Conservation (phyloP, 108 stramenopile genomes). For the Fistulifera pelliculosa region DNA sequence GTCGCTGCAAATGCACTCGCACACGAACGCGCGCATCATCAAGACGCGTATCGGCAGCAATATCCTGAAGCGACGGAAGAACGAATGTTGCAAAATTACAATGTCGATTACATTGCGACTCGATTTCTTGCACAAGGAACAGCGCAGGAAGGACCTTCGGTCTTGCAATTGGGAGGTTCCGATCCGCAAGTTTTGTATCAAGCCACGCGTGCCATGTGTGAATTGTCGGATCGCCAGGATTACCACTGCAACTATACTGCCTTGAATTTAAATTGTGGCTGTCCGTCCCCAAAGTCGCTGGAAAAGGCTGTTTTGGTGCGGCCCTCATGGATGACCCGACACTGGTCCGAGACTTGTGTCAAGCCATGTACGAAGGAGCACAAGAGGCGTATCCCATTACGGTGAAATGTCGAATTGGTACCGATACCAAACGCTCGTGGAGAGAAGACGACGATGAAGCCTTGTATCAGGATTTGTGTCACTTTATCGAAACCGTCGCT, state of each 20-base stretch:
- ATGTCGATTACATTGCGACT: slow-evolving; percentile 11
- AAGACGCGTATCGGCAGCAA: slow-evolving; percentile 10
- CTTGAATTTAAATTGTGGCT: slow-evolving; percentile 98
- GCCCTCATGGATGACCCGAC: slow-evolving; percentile 92
- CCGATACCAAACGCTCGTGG: slow-evolving; percentile 45
- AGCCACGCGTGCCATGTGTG: slow-evolving; percentile 64
- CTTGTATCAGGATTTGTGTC: slow-evolving; percentile 66
- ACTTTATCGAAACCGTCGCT: slow-evolving; percentile 84
- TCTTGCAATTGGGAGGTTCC: slow-evolving; percentile 95
- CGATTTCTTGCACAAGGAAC: slow-evolving; percentile 35
- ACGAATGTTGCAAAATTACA: slow-evolving; percentile 27
- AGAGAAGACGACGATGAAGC: slow-evolving; percentile 66
- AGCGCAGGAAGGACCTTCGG: slow-evolving; percentile 64
- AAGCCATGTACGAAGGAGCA: slow-evolving; percentile 66
- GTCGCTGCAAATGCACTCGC: slow-evolving; percentile 87
- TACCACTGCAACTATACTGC: slow-evolving; percentile 84
- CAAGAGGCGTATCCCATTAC: slow-evolving; percentile 69
- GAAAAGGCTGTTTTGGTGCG: slow-evolving; percentile 96
- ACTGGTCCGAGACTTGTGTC: slow-evolving; percentile 69
- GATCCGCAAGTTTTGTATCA: slow-evolving; percentile 67
- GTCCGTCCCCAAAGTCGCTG: slow-evolving; percentile 96
- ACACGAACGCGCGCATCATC: slow-evolving; percentile 31
- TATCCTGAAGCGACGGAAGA: slow-evolving; percentile 11
- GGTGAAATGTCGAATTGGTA: slow-evolving; percentile 96
- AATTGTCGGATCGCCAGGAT: slow-evolving; percentile 43